Base-by-base conservation (phyloP, 2,329 filamentous ascomycete species). In the Beauveria medogensis region DNA sequence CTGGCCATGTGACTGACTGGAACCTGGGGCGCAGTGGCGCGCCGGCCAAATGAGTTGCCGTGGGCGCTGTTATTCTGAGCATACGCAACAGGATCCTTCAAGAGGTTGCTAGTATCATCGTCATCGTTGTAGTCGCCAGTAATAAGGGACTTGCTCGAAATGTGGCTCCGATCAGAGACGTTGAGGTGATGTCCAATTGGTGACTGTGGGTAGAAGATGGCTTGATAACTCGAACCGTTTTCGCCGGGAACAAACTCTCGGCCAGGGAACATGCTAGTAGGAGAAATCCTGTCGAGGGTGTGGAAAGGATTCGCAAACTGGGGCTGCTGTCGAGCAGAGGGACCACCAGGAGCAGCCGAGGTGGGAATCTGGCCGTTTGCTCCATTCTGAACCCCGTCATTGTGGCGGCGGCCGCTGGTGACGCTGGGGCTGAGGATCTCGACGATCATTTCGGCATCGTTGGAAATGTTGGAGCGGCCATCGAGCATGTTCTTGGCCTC, bases 91-190 rank as follows among this genome's bases (percentile, higher is more conserved):
- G 88, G 85, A 59, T 91, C 86, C 62, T 88, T 87, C 51, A 91
- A 78, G n/a, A 92, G 77, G 66, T 87, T 82, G 40, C 81, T 84
- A 2, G 88, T 89, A 69, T 91, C 89, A 55, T 91, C 88, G 55
- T 85, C 82, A 30, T 83, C 84, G 18, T 81, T 80, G 24, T 70
- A 71, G 68, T 90, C 85, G 67, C 88, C 84, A 65, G 83, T 87
- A 72, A 92, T 92, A 55, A 91, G 77, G 3, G 85, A 83, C 72
- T 91, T 91, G 66, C 89, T 87, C 3, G 84, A 82, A 43, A 83
- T 78, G 61, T 84, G 80, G 18, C 78, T 74, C 55, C 81, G 78
- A 63, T 87, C 85, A n/a, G 78, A 77, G 20, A 43, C 44, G 4
- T 52, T 52, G n/a, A 88, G 78, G 58, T 88, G 83, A 68, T 86